Percentiles rank a stretch among this genome's conserved stretches.
These are phyloP conservation scores for Populus hybrid DNA, from an alignment of 441 rosid genomes.

Conservation along the genomic window DNA sequence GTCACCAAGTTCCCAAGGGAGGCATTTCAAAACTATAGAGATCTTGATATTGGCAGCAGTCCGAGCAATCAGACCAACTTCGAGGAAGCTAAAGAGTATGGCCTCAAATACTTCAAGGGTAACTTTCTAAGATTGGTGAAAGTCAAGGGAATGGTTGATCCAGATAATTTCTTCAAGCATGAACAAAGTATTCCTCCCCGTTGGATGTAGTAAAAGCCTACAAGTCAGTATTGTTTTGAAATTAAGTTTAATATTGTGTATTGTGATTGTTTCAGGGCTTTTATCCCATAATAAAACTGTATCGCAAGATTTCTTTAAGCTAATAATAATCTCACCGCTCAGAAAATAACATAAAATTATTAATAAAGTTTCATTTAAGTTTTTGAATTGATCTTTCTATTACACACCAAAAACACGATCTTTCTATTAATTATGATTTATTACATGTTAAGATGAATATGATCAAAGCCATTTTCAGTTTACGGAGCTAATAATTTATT, in stretches of 20 bases:
- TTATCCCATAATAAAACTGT: background rate
- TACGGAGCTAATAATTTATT: background rate
- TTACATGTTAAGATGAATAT: too few relatives aligned
- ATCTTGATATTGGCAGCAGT: conserved; percentile 40
- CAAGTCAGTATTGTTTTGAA: background rate
- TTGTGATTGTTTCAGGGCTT: background rate
- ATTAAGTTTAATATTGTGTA: background rate
- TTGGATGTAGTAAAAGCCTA: background rate
- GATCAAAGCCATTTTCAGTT: background rate
- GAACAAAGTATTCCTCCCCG: conserved; percentile 48
- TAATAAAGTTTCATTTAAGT: too few relatives aligned
- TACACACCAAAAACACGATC: too few relatives aligned
- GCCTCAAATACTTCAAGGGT: conserved; percentile 42
- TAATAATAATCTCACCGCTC: too few relatives aligned
- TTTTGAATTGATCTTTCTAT: too few relatives aligned
- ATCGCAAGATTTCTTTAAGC: too few relatives aligned
- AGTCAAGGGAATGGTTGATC: conserved; percentile 49
- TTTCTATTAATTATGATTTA: too few relatives aligned
- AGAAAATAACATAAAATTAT: too few relatives aligned
- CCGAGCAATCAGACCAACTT: conserved; percentile 22
- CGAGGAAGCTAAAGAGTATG: conserved; percentile 36
- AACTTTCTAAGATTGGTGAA: conserved; percentile 45
- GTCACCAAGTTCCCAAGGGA: conserved; percentile 23
- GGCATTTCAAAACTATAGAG: conserved; percentile 37
- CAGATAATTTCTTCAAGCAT: conserved; percentile 49